Base-by-base conservation (phyloP, 805 yeast genomes). In the Ogataea ramenticola region DNA sequence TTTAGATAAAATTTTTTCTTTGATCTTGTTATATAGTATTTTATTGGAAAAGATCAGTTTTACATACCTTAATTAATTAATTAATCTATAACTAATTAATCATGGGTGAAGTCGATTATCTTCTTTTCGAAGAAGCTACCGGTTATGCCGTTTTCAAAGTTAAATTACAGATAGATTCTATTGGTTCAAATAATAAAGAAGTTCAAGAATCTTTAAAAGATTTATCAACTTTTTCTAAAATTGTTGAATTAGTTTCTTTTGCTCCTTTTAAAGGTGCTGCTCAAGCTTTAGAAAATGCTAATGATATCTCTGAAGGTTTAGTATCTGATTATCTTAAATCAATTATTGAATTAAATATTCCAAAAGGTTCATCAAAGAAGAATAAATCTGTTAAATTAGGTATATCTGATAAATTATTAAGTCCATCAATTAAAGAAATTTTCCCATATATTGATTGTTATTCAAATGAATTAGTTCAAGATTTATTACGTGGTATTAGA, bases 201-300 rank as follows among this genome's bases (percentile, higher is more conserved):
- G 98, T 93, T 37, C 98, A 93, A 72, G 81, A 80, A 55, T 90
- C 96, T 47, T 76, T 88, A 48, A 81, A 75, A 55, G 98, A 93
- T 60, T 77, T 93, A 53, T 82, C 82, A 50, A 76, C 80, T 62
- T 90, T 93, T 64, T 86, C 96, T 58, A 93, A 93, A 71, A 74
- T 91, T 74, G 82, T 93, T 55, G 96, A 90, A 68, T 77, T 93
- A 45, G 95, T 87, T 24, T 86, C 96, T 15, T 93, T 93, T 70
- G 96, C 96, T 48, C 99, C 99, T 41, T 93, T 93, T 78, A 90
- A 93, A 70, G 97, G 97, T 60, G 99, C 99, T 49, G 98, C 99
- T 43, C 98, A 93, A 69, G 99, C 99, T 48, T 79, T 93, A 60
- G 98, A 91, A 69, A 93, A 93, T 64, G 97, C 98, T 55, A 93